Evolutionary conservation across 2,329 filamentous ascomycete species (phyloP).

Genomic region (Dothistroma pini): DNA sequence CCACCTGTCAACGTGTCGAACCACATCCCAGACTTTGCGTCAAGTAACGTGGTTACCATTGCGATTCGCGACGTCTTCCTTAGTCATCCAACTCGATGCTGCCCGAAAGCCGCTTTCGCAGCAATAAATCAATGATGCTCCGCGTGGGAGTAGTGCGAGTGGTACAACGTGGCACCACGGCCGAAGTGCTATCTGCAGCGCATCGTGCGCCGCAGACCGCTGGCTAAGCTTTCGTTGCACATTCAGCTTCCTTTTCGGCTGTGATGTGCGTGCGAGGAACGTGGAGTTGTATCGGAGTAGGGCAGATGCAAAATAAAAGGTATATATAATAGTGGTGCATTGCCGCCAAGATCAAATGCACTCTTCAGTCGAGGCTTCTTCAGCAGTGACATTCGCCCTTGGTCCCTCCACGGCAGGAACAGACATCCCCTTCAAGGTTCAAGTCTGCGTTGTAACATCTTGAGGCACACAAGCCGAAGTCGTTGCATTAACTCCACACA

Average conservation of each 20-base stretch:
- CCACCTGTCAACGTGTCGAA: no score
- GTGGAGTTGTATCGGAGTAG: background rate
- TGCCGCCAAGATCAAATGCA: background rate
- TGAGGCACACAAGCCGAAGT: no score
- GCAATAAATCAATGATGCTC: background rate
- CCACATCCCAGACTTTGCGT: no score
- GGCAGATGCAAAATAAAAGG: no score
- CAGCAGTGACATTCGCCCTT: background rate
- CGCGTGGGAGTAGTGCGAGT: background rate
- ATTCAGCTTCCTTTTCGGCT: background rate
- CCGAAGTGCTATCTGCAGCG: background rate
- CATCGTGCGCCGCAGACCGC: background rate
- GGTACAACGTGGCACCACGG: background rate
- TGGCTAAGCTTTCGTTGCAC: background rate
- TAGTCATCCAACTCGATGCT: background rate
- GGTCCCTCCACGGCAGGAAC: background rate
- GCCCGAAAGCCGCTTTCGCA: background rate
- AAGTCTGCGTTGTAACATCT: no score
- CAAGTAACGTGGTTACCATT: background rate
- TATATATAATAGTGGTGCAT: background rate
- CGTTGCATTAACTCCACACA: background rate
- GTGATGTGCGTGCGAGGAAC: background rate
- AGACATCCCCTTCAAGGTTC: background rate
- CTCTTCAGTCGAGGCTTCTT: background rate
- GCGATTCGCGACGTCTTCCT: background rate